Base-by-base conservation (phyloP, 768 basidiomycete species). In the Auricularia sp. region DNA sequence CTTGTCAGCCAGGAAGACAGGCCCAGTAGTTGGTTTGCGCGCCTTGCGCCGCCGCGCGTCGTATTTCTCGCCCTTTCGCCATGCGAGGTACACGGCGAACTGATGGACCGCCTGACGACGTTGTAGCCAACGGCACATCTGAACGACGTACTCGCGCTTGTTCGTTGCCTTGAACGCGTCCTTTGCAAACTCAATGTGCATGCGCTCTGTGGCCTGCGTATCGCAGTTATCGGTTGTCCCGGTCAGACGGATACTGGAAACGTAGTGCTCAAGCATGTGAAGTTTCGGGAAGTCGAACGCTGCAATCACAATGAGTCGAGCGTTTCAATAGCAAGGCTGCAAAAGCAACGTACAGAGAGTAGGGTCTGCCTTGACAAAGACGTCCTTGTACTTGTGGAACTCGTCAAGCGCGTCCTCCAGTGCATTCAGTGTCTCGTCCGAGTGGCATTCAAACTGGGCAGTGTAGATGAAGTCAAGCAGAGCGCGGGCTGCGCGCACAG, bases 201-300 rank as follows among this genome's bases (percentile, higher is more conserved):
- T 69, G 0, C 73, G 69, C 65, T 81, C 78, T 1, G 76, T 72
- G 36, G 70, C 69, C 66, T 80, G 71, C 0, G 78, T 80, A 64
- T 77, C 75, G 67, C 70, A 78, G 64, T 77, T 77, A 62, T 80
- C 77, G 1, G 73, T 68, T 0, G 76, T 71, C 1, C 81, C 80
- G 43, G 70, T 67, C 4, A 62, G 60, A 34, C 67, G 53, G 66
- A 80, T 80, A 7, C 64, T 34, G 1, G 62, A 5, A 1, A 66
- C 14, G 66, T 78, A 80, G 65, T 81, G 81, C 1, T 34, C 39
- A 1, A 72, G 65, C 18, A 67, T 72, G 63, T 80, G 79, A 1
- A 81, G 65, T 64, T 81, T 81, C 0, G 78, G 78, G 18, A 81
- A 69, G 59, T 80, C 77, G 67, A 79, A 79, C 39, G 64, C 58